A percentile compares a stretch with the other conserved stretches of the same genome.
Evolutionary conservation across 2,329 filamentous ascomycete genomes (phyloP).

Genomic region (Metarhizium robertsii): DNA sequence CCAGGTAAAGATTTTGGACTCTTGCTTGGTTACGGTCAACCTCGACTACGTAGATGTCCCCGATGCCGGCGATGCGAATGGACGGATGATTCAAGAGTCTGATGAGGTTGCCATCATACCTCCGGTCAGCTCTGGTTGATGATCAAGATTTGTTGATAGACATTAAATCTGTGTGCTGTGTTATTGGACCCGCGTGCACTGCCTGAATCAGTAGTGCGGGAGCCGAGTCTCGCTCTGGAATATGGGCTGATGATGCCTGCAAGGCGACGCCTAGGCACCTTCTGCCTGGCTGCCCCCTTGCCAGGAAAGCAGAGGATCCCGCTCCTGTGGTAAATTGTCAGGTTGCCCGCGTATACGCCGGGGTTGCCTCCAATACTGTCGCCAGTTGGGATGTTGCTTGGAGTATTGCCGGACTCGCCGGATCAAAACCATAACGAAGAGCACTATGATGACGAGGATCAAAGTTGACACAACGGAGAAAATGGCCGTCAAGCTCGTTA

Average conservation of each 20-base stretch:
- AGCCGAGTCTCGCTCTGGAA: not conserved
- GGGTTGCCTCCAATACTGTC: conserved; percentile 9
- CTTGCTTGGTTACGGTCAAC: conserved; percentile 71
- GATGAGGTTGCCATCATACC: conserved; percentile 86
- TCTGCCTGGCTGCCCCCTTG: not conserved
- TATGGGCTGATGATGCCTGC: not conserved
- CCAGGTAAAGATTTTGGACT: conserved; percentile 55
- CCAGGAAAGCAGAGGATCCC: conserved; percentile 14
- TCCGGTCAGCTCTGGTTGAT: conserved; percentile 74
- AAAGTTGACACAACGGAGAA: conserved; percentile 20
- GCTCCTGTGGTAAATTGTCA: conserved; percentile 7
- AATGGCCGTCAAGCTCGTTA: conserved; percentile 21
- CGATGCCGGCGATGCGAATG: conserved; percentile 28
- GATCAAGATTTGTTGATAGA: conserved; percentile 1
- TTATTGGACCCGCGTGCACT: not conserved
- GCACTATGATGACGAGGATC: conserved; percentile 13
- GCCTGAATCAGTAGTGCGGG: not conserved
- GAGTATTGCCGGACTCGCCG: conserved; percentile 13
- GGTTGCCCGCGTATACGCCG: conserved; percentile 5
- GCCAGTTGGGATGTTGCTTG: conserved; percentile 13
- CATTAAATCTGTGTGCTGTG: not conserved
- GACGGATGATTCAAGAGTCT: conserved; percentile 52
- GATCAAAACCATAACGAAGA: conserved; percentile 8
- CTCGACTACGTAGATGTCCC: conserved; percentile 69
- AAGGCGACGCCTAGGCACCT: not conserved